A percentile compares a stretch with the other conserved stretches of the same genome.
Evolutionary conservation across 352 stramenopile genomes (phyloP).

Genomic region (Phytophthora sp.): DNA sequence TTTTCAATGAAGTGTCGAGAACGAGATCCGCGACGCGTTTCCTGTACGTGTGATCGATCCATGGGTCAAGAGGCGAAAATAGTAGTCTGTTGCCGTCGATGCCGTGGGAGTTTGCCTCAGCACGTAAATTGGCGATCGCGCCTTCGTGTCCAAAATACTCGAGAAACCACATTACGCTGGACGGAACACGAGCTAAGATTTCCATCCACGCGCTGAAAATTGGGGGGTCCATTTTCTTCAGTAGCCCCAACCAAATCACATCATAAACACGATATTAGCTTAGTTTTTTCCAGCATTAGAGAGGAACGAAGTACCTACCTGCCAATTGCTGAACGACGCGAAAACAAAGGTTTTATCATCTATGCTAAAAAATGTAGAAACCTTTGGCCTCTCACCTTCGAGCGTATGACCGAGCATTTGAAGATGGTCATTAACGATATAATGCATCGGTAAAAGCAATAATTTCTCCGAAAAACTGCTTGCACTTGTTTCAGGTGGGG

Average conservation of each 20-base stretch:
- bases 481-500: constrained; percentile 42
- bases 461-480: constrained; percentile 76
- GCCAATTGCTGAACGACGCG: constrained; percentile 88
- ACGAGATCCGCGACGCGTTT: constrained; percentile 79
- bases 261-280: background rate
- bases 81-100: constrained; percentile 61
- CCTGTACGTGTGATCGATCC: constrained; percentile 78
- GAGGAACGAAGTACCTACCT: no score
- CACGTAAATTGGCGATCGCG: constrained; percentile 50
- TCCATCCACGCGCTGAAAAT: constrained; percentile 84
- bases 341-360: constrained; percentile 57
- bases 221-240: constrained; percentile 77
- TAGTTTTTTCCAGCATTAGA: no score
- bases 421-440: constrained; percentile 88
- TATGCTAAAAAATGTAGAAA: constrained; percentile 11
- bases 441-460: constrained; percentile 70
- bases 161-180: constrained; percentile 79
- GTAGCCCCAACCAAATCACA: background rate
- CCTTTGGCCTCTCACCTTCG: constrained; percentile 30
- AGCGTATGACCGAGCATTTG: constrained; percentile 73
- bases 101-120: constrained; percentile 57
- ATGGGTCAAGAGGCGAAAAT: constrained; percentile 65
- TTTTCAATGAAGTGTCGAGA: constrained; percentile 86
- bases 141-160: constrained; percentile 60
- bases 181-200: constrained; percentile 70